Base-by-base conservation (phyloP, 495 filamentous ascomycete genomes). In the Xylaria palmicola region DNA sequence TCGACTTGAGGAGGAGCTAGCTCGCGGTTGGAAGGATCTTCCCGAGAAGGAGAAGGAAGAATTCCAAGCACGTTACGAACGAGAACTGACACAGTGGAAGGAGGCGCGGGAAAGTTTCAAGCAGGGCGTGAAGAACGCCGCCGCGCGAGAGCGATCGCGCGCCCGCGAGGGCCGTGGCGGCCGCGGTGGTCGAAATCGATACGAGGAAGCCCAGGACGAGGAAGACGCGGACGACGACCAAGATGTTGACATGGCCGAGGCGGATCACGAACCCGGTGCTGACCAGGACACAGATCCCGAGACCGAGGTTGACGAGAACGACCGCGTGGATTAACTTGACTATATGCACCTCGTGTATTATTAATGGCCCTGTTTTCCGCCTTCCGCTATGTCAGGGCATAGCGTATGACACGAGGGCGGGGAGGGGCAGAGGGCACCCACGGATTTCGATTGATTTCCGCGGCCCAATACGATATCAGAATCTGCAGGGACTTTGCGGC, bases 11-110 rank as follows among this genome's bases (percentile, higher is more conserved):
- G 70, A 75, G 47, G 74, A 75, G 60, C 72, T 85, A 8, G 77
- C 79, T 26, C 66, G 66, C n/a, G 75, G 75, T 10, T 85, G 82
- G 83, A 78, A 77, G 32, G 73, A 75, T 19, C 68, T 82, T 3
- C 66, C 73, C 5, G 70, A 78, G 22, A 74, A 67, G 32, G 75
- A 77, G 56, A 77, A 78, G 43, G 73, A 79, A 22, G 75, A 77
- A 30, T 82, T 76, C 41, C 66, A 75, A 34, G 45, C 65, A 6
- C 74, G 77, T 10, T 79, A 75, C 26, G 77, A 81, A 30, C 37
- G 70, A 32, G 68, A 75, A 39, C 63, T 78, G 44, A 69, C 58
- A 15, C 74, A 78, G 61, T 79, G 76, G 60, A 68, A 78, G 52
- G 74, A 77, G 64, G 74, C 78, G 5, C 62, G 66, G 6, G 66